Evolutionary conservation across 306 rosid genomes (phyloP).

Genomic region (Elaeagnus macrophylla): DNA sequence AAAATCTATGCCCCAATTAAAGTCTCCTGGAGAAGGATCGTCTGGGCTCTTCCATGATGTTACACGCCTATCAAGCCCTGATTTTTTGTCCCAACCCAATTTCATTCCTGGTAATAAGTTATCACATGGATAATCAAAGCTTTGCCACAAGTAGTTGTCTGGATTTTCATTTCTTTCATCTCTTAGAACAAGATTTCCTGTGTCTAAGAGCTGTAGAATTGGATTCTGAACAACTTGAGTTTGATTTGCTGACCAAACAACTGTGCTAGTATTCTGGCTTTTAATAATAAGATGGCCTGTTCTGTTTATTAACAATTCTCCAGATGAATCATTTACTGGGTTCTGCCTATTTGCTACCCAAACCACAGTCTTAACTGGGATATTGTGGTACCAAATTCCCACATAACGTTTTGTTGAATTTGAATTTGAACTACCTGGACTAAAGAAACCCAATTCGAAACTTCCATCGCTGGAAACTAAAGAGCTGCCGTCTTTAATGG

Average conservation of each 20-base stretch:
- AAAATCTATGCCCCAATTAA: neutral
- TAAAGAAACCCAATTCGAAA: slow-evolving; percentile 44
- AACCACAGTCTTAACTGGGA: slow-evolving; percentile 22
- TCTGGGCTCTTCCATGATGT: slow-evolving; percentile 14
- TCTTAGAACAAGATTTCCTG: too few species aligned
- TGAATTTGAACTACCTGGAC: slow-evolving; percentile 20
- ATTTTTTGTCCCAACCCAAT: slow-evolving; percentile 14
- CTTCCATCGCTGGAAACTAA: slow-evolving; percentile 23
- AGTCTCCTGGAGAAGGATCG: slow-evolving; percentile 2
- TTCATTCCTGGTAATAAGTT: slow-evolving; percentile 26
- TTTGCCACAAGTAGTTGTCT: slow-evolving; percentile 27
- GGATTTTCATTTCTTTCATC: too few species aligned
- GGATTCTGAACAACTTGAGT: too few species aligned
- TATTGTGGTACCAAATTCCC: slow-evolving; percentile 47
- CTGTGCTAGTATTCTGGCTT: slow-evolving; percentile 10
- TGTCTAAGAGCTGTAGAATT: too few species aligned
- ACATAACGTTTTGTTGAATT: slow-evolving; percentile 13
- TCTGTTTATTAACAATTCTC: slow-evolving; percentile 15
- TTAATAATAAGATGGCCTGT: slow-evolving; percentile 24
- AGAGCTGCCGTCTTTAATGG: slow-evolving; percentile 10
- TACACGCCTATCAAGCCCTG: slow-evolving; percentile 18
- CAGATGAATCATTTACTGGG: slow-evolving; percentile 29
- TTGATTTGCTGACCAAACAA: too few species aligned
- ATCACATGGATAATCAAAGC: slow-evolving; percentile 24
- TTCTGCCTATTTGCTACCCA: slow-evolving; percentile 39